Conservation (phyloP, 148 eudicot species). For the Diospyros lotus region DNA sequence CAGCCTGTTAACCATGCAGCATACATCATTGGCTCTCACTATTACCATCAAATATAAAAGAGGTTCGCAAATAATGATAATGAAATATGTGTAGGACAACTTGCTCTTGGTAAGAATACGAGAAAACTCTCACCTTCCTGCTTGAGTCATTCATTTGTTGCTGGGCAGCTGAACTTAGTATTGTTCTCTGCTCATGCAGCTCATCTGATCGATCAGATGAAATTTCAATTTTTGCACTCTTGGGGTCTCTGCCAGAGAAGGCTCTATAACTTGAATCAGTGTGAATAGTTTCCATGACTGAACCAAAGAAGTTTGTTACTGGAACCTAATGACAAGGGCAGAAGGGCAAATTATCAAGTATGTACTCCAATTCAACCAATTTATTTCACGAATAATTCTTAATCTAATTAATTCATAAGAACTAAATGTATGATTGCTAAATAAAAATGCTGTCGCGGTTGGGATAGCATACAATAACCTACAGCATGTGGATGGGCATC, state of each 20-base stretch:
- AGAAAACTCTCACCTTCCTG: constrained; percentile 33
- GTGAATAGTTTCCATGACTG: constrained; percentile 95
- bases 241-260: constrained; percentile 41
- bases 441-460: not conserved
- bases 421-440: not conserved
- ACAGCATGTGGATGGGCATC: not conserved
- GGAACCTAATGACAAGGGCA: constrained; percentile 55
- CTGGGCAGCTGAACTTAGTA: constrained; percentile 24
- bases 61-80: not conserved
- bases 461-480: not conserved
- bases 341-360: not conserved
- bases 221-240: constrained; percentile 19
- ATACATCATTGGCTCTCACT: not conserved
- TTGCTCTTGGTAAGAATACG: not conserved
- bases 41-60: not conserved
- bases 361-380: not conserved
- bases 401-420: not conserved
- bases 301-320: constrained; percentile 93
- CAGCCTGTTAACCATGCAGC: constrained; percentile 38
- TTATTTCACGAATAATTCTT: not conserved
- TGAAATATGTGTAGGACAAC: not conserved
- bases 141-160: constrained; percentile 25
- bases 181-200: constrained; percentile 24
- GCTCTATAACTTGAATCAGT: constrained; percentile 81
- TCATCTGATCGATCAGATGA: constrained; percentile 28